Evolutionary conservation across 2,329 filamentous ascomycete genomes (phyloP).

Genomic region (Pyricularia grisea): DNA sequence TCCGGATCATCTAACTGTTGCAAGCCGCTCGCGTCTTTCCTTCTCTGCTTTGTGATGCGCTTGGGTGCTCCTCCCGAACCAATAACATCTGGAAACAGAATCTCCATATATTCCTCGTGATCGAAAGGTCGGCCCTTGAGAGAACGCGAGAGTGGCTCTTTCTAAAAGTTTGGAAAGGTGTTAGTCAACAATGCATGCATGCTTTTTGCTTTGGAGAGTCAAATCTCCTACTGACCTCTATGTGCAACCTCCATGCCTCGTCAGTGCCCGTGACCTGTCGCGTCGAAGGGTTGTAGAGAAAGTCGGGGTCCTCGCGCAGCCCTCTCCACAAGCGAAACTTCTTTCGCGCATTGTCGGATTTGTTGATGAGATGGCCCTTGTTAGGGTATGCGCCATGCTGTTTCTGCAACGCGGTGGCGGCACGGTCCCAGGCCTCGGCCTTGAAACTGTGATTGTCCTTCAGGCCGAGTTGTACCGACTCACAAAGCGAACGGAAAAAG

Average conservation of each 20-base stretch:
- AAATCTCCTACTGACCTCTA: constrained; percentile 34
- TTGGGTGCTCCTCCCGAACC: constrained; percentile 51
- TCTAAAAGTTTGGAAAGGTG: constrained; percentile 25
- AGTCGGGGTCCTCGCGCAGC: constrained; percentile 46
- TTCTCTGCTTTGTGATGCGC: constrained; percentile 45
- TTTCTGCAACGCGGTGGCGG: constrained; percentile 42
- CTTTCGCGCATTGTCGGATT: constrained; percentile 54
- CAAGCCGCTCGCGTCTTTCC: constrained; percentile 37
- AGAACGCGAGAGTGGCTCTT: constrained; percentile 47
- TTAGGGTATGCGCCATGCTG: constrained; percentile 47
- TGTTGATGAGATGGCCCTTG: constrained; percentile 54
- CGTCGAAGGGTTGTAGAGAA: constrained; percentile 40
- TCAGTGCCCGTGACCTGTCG: constrained; percentile 45
- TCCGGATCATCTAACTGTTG: constrained; percentile 34
- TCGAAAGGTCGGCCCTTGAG: constrained; percentile 49
- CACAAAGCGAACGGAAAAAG: constrained; percentile 51
- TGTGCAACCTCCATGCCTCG: constrained; percentile 46
- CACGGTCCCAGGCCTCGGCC: constrained; percentile 50
- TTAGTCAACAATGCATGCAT: constrained; percentile 1
- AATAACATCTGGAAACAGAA: constrained; percentile 50
- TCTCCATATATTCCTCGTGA: constrained; percentile 51
- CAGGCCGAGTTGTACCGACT: constrained; percentile 47
- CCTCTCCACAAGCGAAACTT: constrained; percentile 53
- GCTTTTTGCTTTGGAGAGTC: not conserved
- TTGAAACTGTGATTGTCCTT: constrained; percentile 45